Base-by-base conservation (phyloP, 306 rosid species). In the Quercus berberidifolia region DNA sequence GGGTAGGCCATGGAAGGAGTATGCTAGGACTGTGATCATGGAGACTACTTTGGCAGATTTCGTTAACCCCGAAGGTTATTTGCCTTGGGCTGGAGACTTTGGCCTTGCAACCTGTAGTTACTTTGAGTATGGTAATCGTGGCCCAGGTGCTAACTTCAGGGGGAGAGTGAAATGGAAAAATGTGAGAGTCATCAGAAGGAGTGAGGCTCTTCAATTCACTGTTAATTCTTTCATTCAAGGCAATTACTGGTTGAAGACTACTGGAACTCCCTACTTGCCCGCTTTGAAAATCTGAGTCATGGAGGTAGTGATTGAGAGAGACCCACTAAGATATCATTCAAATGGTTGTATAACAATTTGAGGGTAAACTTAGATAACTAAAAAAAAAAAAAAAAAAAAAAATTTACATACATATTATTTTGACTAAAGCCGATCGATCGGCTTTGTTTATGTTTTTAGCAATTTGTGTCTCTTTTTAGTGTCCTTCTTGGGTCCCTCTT, bases 1-100 rank as follows among this genome's bases (percentile, higher is more conserved):
- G 79, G 98, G 94, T 0, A 76, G 98, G 46, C 94, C 94, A 58
- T 90, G 97, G 97, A 91, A 90, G 82, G 9, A 20, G 7, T 87
- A 33, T 59, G 72, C 97, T 0, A 90, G 20, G 54, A 85, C 92
- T 0, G 85, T 90, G 1, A 20, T 93, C 0, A 91, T 93, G 87
- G 97, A 93, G 86, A 76, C 88, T 1, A 69, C 55, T 0, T 0
- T 93, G 2, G 91, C 79, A 3, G 98, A 90, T 76, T 83, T 87
- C 19, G 58, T 71, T 76, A 85, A 56, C 84, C 90, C 35, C 30
- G 93, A 1, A 17, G 93, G 94, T 0, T 18, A 67, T 60, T 1
- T 30, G 56, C 85, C 86, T 0, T 91, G 94, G 98, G 38, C 8
- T 0, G 88, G 88, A 0, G 73, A 18, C 30, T 55, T 41, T 5